Base-by-base conservation (phyloP, 75 land plant genomes). In the Adiantum capillusveneris region DNA sequence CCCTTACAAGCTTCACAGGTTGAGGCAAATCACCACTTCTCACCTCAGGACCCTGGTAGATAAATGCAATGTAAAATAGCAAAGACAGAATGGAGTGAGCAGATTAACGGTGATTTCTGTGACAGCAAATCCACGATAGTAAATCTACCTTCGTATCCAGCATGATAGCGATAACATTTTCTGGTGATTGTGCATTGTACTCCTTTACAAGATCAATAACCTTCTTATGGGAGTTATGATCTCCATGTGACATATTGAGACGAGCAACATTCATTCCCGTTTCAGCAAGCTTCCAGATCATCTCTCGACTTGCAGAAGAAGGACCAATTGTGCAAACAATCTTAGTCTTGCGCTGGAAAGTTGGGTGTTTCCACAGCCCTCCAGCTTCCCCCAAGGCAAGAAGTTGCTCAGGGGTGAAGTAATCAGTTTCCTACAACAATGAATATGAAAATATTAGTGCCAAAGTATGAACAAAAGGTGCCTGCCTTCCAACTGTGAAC, bases 311-410 rank as follows among this genome's bases (percentile, higher is more conserved):
- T 56, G 76, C 72, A 21, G 95, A 75, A 6, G 95, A 88, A 31
- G 98, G 98, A 31, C 95, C 98, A 50, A 93, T 88, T 1, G 98
- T 93, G 68, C 98, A 93, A 27, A 93, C 98, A 55, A 85, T 85
- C 81, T 93, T 93, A 18, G 94, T 93, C 71, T 93, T 93, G 13
- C 90, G 94, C 54, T 78, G 78, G 20, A 79, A 92, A 20, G 62
- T 78, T 1, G 89, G 84, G 58, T 76, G 76, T 20, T 78, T 58
- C 88, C 81, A 81, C 72, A 81, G 57, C 17, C 79, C 79, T 0
- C n/a, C 60, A 18, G 79, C 25, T 12, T 53, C 55, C 3, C 6
- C 12, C 28, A 24, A 14, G 5, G 55, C 6, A 25, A 22, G 14
- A 5, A 53, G 28, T 12, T 53, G 28, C 24, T 53, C 55, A 53